Conservation (phyloP, 108 stramenopile genomes). For the Nitzschia sp. region DNA sequence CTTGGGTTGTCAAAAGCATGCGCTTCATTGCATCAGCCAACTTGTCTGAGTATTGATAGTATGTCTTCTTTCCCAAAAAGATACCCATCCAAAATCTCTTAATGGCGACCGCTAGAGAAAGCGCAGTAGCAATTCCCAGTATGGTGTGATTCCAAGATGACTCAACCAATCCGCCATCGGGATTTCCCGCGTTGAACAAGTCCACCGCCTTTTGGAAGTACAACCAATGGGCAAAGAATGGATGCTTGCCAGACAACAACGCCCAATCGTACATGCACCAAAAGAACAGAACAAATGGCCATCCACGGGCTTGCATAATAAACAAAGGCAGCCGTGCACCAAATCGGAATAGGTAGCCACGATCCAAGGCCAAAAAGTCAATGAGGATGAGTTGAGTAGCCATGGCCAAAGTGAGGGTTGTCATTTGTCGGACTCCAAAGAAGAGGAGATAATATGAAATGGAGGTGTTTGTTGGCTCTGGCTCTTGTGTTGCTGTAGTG, state of each 20-base stretch:
- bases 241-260: background rate
- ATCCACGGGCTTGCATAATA: constrained; percentile 1
- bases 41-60: background rate
- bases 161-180: background rate
- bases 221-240: background rate
- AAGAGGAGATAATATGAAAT: constrained; percentile 40
- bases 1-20: background rate
- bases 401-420: constrained; percentile 25
- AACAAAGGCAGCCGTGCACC: background rate
- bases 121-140: background rate
- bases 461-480: background rate
- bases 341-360: background rate
- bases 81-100: background rate
- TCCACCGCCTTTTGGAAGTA: background rate
- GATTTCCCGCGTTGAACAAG: background rate
- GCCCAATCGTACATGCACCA: constrained; percentile 6
- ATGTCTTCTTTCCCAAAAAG: background rate
- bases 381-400: constrained; percentile 32
- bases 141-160: background rate
- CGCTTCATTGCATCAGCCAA: background rate
- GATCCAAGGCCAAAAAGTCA: constrained; percentile 27
- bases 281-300: constrained; percentile 8
- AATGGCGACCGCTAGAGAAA: background rate
- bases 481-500: background rate
- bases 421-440: constrained; percentile 31